Conservation (phyloP, 2,329 filamentous ascomycete genomes). For the Paramyrothecium sp. region DNA sequence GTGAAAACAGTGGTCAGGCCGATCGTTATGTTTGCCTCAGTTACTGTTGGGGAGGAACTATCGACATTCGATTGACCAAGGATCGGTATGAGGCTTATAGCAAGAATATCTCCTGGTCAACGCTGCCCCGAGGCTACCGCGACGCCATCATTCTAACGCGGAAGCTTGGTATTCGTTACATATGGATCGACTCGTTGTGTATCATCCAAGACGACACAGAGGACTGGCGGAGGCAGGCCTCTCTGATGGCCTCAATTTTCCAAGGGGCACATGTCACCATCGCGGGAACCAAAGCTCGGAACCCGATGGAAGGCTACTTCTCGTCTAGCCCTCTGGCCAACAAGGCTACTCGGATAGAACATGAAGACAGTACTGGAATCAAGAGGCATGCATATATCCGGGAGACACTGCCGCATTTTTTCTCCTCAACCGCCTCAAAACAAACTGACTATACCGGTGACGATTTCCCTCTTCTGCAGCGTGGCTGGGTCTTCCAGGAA, state of each 20-base stretch:
- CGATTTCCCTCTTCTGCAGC: constrained; percentile 11
- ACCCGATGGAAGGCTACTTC: not conserved
- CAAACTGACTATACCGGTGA: not conserved
- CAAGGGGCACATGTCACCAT: constrained; percentile 9
- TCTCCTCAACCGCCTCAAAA: not conserved
- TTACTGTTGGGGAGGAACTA: not conserved
- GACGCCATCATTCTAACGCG: not conserved
- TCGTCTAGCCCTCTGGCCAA: not conserved
- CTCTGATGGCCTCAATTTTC: constrained; percentile 10
- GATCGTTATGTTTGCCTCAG: not conserved
- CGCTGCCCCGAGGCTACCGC: not conserved
- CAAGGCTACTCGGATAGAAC: not conserved
- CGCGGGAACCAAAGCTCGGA: constrained; percentile 7
- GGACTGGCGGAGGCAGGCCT: constrained; percentile 7
- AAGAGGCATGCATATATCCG: not conserved
- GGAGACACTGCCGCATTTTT: not conserved
- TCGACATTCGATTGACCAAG: not conserved
- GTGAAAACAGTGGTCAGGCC: not conserved
- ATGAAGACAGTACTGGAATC: constrained; percentile 7
- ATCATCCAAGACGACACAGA: constrained; percentile 7
- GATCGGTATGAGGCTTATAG: not conserved
- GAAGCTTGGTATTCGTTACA: constrained; percentile 7
- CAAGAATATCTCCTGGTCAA: not conserved
- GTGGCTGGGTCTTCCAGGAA: constrained; percentile 14
- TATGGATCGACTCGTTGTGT: constrained; percentile 6